phyloP scores from a whole-genome alignment of 768 basidiomycete genomes.

The Boletus subcaerulescens region DNA sequence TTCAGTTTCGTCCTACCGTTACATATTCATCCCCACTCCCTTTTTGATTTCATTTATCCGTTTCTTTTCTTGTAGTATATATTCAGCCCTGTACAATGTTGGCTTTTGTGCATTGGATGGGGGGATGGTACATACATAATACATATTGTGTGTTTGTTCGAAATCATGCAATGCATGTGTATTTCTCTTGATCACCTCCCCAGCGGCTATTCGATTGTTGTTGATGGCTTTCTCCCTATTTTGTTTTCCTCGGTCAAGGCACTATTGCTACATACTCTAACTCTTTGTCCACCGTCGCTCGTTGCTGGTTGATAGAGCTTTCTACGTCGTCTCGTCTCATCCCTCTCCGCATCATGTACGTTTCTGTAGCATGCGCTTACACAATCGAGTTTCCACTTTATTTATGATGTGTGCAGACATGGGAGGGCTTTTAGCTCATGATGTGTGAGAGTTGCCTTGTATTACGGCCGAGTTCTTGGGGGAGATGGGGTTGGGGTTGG shows the following conservation, averaged over 20 bases:
- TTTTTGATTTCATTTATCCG: constrained; percentile 24
- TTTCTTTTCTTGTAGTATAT: constrained; percentile 26
- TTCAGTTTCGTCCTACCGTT: not conserved
- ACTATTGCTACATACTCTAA: not conserved
- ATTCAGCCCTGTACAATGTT: constrained; percentile 27
- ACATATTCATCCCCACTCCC: constrained; percentile 10
- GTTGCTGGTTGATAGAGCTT: not conserved
- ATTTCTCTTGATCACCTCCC: not conserved
- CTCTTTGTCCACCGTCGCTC: not conserved
- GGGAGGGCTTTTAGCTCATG: too few species aligned
- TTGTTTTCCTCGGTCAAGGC: not conserved
- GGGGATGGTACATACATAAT: constrained; percentile 18
- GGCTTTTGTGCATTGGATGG: constrained; percentile 20
- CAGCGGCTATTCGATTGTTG: not conserved
- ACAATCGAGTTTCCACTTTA: too few species aligned
- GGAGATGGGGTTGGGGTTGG: too few species aligned
- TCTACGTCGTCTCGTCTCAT: too few species aligned
- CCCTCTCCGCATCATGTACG: too few species aligned
- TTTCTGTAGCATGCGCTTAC: too few species aligned
- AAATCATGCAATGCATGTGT: constrained; percentile 15
- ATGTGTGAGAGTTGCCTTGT: too few species aligned
- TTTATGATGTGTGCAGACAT: too few species aligned
- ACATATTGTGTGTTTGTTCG: constrained; percentile 15
- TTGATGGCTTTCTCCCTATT: not conserved
- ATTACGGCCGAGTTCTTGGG: too few species aligned